Evolutionary conservation across 495 filamentous ascomycete species (phyloP).

Genomic region (Xylaria grammica): DNA sequence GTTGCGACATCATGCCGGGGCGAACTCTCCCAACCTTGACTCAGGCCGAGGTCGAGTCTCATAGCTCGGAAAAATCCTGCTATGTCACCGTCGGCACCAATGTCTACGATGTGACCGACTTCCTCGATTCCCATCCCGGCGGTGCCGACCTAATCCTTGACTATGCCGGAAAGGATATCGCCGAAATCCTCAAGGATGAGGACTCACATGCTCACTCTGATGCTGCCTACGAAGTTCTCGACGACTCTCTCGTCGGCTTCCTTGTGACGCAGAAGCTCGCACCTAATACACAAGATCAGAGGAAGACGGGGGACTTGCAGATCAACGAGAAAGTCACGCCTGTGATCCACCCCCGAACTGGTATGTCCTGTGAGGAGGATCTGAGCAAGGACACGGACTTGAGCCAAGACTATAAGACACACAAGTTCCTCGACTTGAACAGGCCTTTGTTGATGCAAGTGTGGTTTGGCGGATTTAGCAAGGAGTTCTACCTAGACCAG

Average conservation of each 20-base stretch:
- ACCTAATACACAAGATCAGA: constrained; percentile 31
- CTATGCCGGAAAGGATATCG: constrained; percentile 87
- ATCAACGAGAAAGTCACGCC: constrained; percentile 41
- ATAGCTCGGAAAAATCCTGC: constrained; percentile 83
- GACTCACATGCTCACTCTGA: constrained; percentile 85
- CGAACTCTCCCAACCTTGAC: constrained; percentile 80
- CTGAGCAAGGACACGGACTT: constrained; percentile 83
- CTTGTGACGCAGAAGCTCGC: constrained; percentile 58
- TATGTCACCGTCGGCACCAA: constrained; percentile 89
- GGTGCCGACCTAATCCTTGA: constrained; percentile 87
- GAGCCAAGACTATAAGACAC: constrained; percentile 72
- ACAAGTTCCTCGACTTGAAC: constrained; percentile 93
- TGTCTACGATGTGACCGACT: constrained; percentile 93
- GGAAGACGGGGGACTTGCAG: constrained; percentile 27
- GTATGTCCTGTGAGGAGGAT: constrained; percentile 85
- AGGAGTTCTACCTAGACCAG: constrained; percentile 94
- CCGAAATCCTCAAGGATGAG: constrained; percentile 80
- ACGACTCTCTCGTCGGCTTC: constrained; percentile 79
- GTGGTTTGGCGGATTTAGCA: constrained; percentile 85
- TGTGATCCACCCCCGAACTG: constrained; percentile 71
- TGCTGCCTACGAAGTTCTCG: constrained; percentile 90
- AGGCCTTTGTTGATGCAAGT: constrained; percentile 87
- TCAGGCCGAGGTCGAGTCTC: constrained; percentile 75
- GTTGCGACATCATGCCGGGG: constrained; percentile 45
- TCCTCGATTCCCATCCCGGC: constrained; percentile 87